Conservation (phyloP, 106 monocot species). For the Platanthera guangdongensis region DNA sequence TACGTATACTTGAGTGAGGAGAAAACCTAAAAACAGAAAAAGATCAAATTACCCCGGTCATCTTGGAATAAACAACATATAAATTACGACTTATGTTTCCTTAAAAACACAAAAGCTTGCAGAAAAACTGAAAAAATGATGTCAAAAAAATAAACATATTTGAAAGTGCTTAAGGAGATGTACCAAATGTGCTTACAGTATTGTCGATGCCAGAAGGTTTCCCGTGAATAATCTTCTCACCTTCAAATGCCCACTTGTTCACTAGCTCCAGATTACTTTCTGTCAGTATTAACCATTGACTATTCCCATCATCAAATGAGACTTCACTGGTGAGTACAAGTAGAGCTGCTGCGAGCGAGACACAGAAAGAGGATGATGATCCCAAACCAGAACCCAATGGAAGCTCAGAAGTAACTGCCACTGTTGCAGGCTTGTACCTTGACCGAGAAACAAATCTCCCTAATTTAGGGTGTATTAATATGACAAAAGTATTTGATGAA, state of each 20-base stretch:
- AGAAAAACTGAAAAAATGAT: not conserved
- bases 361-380: constrained; percentile 88
- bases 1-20: too few relatives aligned
- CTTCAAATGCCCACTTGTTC: constrained; percentile 91
- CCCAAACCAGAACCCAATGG: constrained; percentile 83
- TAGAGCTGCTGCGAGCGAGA: constrained; percentile 57
- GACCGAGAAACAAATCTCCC: not conserved
- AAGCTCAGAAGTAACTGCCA: constrained; percentile 56
- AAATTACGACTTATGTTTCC: not conserved
- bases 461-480: not conserved
- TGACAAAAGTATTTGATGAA: too few relatives aligned
- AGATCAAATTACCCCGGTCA: too few relatives aligned
- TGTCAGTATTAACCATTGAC: constrained; percentile 29
- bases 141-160: not conserved
- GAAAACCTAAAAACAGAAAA: too few relatives aligned
- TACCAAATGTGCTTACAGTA: constrained; percentile 85
- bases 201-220: constrained; percentile 96
- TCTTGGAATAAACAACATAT: too few relatives aligned
- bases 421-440: constrained; percentile 57
- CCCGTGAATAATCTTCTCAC: constrained; percentile 92
- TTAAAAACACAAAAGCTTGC: not conserved
- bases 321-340: constrained; percentile 38
- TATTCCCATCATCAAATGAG: constrained; percentile 5
- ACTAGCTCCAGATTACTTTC: constrained; percentile 71
- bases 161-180: constrained; percentile 6